Conservation (phyloP, 805 yeast species). For the Candida insectorum region DNA sequence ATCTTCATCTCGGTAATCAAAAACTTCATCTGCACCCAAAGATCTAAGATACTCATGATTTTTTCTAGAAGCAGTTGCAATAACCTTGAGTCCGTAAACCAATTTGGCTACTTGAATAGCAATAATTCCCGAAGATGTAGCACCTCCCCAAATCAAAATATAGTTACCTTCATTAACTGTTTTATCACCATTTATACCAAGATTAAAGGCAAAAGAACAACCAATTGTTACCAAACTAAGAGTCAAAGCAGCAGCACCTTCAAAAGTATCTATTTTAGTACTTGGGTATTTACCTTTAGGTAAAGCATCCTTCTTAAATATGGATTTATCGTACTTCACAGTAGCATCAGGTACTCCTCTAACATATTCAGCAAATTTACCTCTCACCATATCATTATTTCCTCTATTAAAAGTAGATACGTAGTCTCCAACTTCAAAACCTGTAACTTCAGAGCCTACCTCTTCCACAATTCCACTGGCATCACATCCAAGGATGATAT, state of each 20-base stretch:
- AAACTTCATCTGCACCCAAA: constrained; percentile 26
- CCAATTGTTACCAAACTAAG: constrained; percentile 15
- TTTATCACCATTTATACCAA: constrained; percentile 11
- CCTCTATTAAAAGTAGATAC: constrained; percentile 22
- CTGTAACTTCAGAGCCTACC: constrained; percentile 18
- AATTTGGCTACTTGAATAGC: constrained; percentile 31
- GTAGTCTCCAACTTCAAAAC: constrained; percentile 18
- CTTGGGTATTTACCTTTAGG: constrained; percentile 55
- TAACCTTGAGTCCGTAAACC: constrained; percentile 25
- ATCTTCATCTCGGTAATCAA: constrained; percentile 26
- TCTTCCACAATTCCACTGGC: constrained; percentile 18
- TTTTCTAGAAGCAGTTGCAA: constrained; percentile 25
- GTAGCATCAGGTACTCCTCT: constrained; percentile 33
- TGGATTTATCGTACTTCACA: constrained; percentile 25
- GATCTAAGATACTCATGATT: constrained; percentile 20
- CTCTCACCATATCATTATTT: constrained; percentile 54
- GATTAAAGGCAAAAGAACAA: constrained; percentile 9
- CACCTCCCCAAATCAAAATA: constrained; percentile 35
- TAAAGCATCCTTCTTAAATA: constrained; percentile 39
- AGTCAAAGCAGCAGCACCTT: constrained; percentile 17
- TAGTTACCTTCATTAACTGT: constrained; percentile 13
- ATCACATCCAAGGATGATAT: constrained; percentile 15
- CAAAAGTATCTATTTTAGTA: constrained; percentile 14
- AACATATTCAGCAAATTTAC: constrained; percentile 55
- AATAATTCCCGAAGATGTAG: constrained; percentile 28